Evolutionary conservation across 352 stramenopile genomes (phyloP).

Genomic region (Phytophthora pisi): DNA sequence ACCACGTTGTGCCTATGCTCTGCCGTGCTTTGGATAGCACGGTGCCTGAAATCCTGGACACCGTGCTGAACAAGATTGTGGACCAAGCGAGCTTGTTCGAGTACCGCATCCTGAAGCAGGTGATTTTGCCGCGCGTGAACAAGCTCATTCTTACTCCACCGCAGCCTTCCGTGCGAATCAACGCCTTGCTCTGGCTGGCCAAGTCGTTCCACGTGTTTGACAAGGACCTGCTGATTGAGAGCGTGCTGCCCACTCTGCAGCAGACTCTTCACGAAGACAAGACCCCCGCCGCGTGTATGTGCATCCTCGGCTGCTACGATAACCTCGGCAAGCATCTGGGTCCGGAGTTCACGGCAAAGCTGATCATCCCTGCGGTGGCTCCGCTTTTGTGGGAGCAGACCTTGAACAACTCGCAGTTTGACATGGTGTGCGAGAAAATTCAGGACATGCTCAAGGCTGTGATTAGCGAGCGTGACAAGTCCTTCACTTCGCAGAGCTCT

Average conservation of each 20-base stretch:
- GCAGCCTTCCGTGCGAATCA: slow-evolving; percentile 85
- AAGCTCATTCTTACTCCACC: slow-evolving; percentile 86
- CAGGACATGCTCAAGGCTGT: slow-evolving; percentile 90
- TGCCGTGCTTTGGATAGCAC: slow-evolving; percentile 84
- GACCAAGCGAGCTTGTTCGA: slow-evolving; percentile 88
- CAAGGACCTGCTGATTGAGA: slow-evolving; percentile 86
- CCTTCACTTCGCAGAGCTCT: slow-evolving; percentile 72
- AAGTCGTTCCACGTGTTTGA: slow-evolving; percentile 92
- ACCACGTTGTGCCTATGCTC: slow-evolving; percentile 89
- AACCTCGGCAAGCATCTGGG: slow-evolving; percentile 89
- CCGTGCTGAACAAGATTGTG: slow-evolving; percentile 89
- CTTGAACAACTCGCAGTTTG: slow-evolving; percentile 84
- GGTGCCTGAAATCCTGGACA: slow-evolving; percentile 87
- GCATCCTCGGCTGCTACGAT: slow-evolving; percentile 88
- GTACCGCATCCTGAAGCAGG: slow-evolving; percentile 89
- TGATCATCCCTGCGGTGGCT: slow-evolving; percentile 82
- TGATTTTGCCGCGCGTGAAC: slow-evolving; percentile 86
- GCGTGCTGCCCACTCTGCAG: slow-evolving; percentile 75
- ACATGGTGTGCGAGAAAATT: slow-evolving; percentile 87
- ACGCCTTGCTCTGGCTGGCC: slow-evolving; percentile 83
- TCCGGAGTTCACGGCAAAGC: slow-evolving; percentile 81
- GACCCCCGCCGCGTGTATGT: slow-evolving; percentile 87
- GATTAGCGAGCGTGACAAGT: slow-evolving; percentile 82
- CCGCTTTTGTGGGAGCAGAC: slow-evolving; percentile 82
- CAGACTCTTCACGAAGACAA: slow-evolving; percentile 83